phyloP scores from a whole-genome alignment of 805 yeast species.

The Kodamaea neixiangensis region DNA sequence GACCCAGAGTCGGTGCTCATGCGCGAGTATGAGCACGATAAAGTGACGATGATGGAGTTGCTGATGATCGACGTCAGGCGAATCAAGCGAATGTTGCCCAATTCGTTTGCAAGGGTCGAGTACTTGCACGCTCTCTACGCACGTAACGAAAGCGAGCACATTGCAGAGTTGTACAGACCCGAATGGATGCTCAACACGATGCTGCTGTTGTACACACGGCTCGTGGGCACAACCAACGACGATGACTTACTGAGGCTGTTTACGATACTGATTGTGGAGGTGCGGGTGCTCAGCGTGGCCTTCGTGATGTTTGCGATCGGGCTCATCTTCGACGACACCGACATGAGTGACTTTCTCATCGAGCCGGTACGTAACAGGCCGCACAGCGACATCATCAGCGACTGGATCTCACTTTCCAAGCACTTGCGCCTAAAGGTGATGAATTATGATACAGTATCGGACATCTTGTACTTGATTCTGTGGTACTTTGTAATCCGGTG shows the following conservation, averaged over 20 bases:
- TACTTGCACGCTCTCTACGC: slow-evolving; percentile 9
- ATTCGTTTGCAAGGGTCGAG: slow-evolving; percentile 6
- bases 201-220: slow-evolving; percentile 8
- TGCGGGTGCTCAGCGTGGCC: slow-evolving; percentile 20
- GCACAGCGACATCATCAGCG: slow-evolving; percentile 17
- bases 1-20: background rate
- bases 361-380: slow-evolving; percentile 11
- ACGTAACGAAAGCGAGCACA: slow-evolving; percentile 8
- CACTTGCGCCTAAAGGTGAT: slow-evolving; percentile 17
- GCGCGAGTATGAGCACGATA: slow-evolving; percentile 7
- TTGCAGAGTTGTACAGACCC: slow-evolving; percentile 7
- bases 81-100: slow-evolving; percentile 12
- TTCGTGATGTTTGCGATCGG: slow-evolving; percentile 25
- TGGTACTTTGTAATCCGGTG: slow-evolving; percentile 28
- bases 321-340: slow-evolving; percentile 8
- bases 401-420: slow-evolving; percentile 20
- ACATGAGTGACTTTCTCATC: slow-evolving; percentile 9
- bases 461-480: slow-evolving; percentile 24
- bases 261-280: slow-evolving; percentile 13
- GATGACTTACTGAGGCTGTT: slow-evolving; percentile 9
- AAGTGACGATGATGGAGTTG: slow-evolving; percentile 3
- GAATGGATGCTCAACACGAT: slow-evolving; percentile 1
- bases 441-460: slow-evolving; percentile 23
- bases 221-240: slow-evolving; percentile 6
- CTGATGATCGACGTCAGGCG: slow-evolving; percentile 11